phyloP scores from a whole-genome alignment of 345 rosid genomes.

The Salix dunnii region DNA sequence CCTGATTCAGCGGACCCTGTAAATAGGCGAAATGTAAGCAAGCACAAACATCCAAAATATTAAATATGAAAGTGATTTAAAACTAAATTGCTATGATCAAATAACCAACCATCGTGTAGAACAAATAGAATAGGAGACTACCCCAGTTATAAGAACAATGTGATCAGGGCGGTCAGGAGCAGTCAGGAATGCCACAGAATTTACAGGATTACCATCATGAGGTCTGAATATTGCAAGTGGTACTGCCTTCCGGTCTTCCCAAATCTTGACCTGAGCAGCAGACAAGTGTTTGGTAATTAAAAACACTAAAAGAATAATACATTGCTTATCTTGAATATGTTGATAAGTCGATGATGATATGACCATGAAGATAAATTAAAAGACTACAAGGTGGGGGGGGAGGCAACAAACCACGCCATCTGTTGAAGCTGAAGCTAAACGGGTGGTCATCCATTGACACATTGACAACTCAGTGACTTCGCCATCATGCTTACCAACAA shows the following conservation, averaged over 20 bases:
- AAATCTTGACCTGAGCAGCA: slow-evolving; percentile 69
- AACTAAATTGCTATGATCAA: neutral
- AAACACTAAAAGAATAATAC: neutral
- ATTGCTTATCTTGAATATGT: neutral
- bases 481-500: slow-evolving; percentile 83
- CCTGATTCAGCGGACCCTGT: slow-evolving; percentile 80
- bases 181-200: slow-evolving; percentile 63
- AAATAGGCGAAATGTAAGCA: neutral
- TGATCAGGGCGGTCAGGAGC: slow-evolving; percentile 79
- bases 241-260: slow-evolving; percentile 72
- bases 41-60: neutral
- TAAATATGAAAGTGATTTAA: neutral
- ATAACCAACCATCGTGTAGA: neutral
- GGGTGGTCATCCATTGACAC: slow-evolving; percentile 89
- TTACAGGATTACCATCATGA: slow-evolving; percentile 79
- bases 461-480: slow-evolving; percentile 91
- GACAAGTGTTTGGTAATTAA: slow-evolving; percentile 9
- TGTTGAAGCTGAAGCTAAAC: slow-evolving; percentile 30
- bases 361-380: neutral
- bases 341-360: neutral
- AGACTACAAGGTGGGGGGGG: neutral
- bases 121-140: slow-evolving; percentile 26
- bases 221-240: slow-evolving; percentile 77
- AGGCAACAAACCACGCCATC: slow-evolving; percentile 74
- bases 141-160: slow-evolving; percentile 76